phyloP scores from a whole-genome alignment of 495 filamentous ascomycete species.

The Neurospora intermedia region DNA sequence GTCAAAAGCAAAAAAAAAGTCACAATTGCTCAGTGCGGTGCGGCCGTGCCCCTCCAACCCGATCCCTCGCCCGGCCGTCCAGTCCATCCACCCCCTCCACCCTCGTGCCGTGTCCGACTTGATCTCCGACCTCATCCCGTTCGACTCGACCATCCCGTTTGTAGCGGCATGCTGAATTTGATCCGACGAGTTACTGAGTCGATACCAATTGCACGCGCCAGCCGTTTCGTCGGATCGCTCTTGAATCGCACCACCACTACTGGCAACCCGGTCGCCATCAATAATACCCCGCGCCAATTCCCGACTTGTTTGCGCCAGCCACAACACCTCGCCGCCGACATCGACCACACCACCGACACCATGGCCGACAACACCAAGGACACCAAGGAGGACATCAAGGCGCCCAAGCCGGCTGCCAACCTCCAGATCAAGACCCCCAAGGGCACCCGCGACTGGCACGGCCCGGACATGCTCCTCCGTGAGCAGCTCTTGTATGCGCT shows the following conservation, averaged over 20 bases:
- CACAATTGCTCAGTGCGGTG: not conserved
- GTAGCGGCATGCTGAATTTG: not conserved
- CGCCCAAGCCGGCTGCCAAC: not conserved
- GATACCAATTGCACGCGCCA: not conserved
- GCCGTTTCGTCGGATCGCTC: not conserved
- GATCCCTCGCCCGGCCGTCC: not conserved
- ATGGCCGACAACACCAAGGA: constrained; percentile 1
- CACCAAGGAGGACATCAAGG: not conserved
- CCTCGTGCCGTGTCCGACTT: not conserved
- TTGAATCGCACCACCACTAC: not conserved
- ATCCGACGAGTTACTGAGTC: not conserved
- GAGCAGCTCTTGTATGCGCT: constrained; percentile 14
- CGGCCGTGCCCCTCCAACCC: not conserved
- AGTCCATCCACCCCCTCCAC: not conserved
- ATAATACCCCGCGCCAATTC: not conserved
- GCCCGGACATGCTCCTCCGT: constrained; percentile 10
- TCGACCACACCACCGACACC: not conserved
- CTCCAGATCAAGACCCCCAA: constrained; percentile 25
- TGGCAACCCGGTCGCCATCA: not conserved
- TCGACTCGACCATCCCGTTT: not conserved
- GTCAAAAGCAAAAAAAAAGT: not conserved
- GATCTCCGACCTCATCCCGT: not conserved
- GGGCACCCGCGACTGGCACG: constrained; percentile 18
- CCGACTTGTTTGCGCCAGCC: not conserved
- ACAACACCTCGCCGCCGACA: not conserved